phyloP scores from a whole-genome alignment of 129 eudicot genomes.

The Scalesia atractyloides region DNA sequence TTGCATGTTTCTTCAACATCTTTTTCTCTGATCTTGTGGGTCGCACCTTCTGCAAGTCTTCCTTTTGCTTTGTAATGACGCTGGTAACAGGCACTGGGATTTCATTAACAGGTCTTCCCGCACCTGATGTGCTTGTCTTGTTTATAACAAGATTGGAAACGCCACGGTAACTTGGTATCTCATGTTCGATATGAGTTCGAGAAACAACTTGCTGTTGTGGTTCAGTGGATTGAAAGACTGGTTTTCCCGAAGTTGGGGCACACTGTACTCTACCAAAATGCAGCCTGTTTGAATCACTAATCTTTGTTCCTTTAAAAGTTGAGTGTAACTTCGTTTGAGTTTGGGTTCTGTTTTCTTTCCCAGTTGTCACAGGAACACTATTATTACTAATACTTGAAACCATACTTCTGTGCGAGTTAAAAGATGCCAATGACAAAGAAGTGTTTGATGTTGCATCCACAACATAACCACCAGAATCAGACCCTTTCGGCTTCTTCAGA shows the following conservation, averaged over 20 bases:
- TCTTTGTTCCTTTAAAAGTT: not conserved
- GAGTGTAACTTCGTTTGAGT: not conserved
- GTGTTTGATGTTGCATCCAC: slow-evolving; percentile 22
- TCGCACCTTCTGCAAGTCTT: slow-evolving; percentile 1
- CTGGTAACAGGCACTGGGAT: not conserved
- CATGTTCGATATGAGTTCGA: not conserved
- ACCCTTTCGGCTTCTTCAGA: slow-evolving; percentile 34
- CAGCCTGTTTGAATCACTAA: slow-evolving; percentile 2
- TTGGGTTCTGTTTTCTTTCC: not conserved
- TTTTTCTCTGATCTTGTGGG: slow-evolving; percentile 30
- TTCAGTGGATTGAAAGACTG: not conserved
- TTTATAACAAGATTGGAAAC: not conserved
- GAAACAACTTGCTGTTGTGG: slow-evolving; percentile 2
- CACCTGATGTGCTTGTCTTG: not conserved
- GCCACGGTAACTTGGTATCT: not conserved
- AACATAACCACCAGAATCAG: slow-evolving; percentile 15
- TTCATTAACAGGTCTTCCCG: not conserved
- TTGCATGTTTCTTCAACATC: slow-evolving; percentile 14
- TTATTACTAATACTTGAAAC: not conserved
- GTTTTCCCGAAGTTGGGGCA: not conserved
- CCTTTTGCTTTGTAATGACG: slow-evolving; percentile 6
- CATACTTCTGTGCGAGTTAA: not conserved
- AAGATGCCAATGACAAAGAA: not conserved
- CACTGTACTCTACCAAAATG: slow-evolving; percentile 2
- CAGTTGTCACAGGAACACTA: slow-evolving; percentile 7